These are phyloP conservation scores for Echinosophora koreensis DNA, from an alignment of 306 rosid species.

Conservation along the genomic window DNA sequence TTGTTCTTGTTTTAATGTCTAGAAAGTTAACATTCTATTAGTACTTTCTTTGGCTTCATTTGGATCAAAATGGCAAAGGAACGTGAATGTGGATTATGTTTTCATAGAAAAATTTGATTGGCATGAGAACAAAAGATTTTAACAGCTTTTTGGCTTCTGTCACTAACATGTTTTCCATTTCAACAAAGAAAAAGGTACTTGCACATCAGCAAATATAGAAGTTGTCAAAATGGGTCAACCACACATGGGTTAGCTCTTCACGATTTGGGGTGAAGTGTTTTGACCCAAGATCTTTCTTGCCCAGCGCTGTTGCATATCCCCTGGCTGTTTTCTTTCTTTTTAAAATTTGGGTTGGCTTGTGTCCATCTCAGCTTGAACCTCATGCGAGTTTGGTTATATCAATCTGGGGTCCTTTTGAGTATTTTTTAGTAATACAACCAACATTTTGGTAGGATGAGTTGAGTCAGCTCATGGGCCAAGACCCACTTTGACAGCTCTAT, in stretches of 20 bases:
- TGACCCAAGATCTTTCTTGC: too few species aligned
- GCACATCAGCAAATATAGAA: neutral
- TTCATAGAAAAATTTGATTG: conserved; percentile 12
- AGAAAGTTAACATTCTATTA: neutral
- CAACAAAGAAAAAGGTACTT: neutral
- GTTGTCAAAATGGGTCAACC: neutral
- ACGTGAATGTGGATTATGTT: conserved; percentile 15
- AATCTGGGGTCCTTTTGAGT: too few species aligned
- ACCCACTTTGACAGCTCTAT: too few species aligned
- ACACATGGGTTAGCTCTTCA: neutral
- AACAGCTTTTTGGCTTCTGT: conserved; percentile 25
- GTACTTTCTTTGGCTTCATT: conserved; percentile 20
- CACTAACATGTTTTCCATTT: neutral
- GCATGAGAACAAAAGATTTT: conserved; percentile 16
- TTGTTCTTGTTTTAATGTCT: conserved; percentile 19
- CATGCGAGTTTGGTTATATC: too few species aligned
- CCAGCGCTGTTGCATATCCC: too few species aligned
- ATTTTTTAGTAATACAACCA: too few species aligned
- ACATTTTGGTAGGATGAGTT: too few species aligned
- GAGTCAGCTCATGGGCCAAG: too few species aligned
- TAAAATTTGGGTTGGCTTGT: too few species aligned
- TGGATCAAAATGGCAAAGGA: conserved; percentile 28
- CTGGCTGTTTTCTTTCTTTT: too few species aligned
- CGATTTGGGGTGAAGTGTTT: too few species aligned
- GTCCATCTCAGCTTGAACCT: too few species aligned